A percentile compares a stretch with the other conserved stretches of the same genome.
These are phyloP conservation scores for Selenicereus undatus DNA, from an alignment of 148 eudicot genomes.

Conservation along the genomic window DNA sequence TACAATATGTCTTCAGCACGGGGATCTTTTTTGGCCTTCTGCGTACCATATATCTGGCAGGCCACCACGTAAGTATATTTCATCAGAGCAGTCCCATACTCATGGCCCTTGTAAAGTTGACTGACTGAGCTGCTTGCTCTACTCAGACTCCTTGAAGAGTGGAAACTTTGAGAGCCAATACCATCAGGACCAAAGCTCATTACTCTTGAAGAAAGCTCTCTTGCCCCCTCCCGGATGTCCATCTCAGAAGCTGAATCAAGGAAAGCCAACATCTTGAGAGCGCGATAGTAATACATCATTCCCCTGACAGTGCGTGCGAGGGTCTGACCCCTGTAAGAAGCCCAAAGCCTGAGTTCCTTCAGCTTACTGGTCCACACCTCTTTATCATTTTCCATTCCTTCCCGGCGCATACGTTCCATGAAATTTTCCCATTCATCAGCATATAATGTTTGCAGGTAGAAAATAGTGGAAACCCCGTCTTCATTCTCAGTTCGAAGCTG, in stretches of 20 bases:
- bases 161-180: constrained; percentile 38
- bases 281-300: constrained; percentile 96
- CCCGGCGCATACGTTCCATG: constrained; percentile 67
- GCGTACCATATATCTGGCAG: constrained; percentile 58
- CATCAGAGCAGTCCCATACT: constrained; percentile 56
- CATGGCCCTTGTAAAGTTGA: constrained; percentile 49
- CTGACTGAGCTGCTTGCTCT: constrained; percentile 47
- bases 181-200: constrained; percentile 40
- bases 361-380: constrained; percentile 55
- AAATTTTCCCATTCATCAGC: constrained; percentile 90
- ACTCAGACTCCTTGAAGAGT: constrained; percentile 41
- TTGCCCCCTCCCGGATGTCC: constrained; percentile 79
- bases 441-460: constrained; percentile 85
- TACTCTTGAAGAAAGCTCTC: constrained; percentile 60
- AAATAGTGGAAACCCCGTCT: constrained; percentile 88
- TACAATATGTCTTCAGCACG: constrained; percentile 82
- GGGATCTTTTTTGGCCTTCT: constrained; percentile 59
- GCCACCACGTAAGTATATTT: constrained; percentile 56
- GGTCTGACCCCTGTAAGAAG: constrained; percentile 93
- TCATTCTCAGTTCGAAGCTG: constrained; percentile 83
- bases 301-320: constrained; percentile 93
- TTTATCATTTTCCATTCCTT: constrained; percentile 54
- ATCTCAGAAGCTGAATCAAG: constrained; percentile 96
- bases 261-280: constrained; percentile 90
- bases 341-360: constrained; percentile 81